Conservation (phyloP, 176 grass and related monocot genomes). For the Raddia distichophylla region DNA sequence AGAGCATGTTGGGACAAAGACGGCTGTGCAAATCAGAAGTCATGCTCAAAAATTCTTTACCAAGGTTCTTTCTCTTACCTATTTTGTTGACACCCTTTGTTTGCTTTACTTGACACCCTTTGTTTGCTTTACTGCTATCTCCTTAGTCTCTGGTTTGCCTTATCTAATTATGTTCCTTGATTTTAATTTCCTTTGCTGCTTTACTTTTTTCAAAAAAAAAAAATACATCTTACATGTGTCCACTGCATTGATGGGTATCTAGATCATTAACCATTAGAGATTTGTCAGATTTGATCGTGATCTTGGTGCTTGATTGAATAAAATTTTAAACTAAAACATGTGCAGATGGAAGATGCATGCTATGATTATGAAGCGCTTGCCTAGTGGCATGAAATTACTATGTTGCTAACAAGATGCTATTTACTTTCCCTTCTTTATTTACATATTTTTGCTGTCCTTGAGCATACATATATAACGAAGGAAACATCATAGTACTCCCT, state of each 20-base stretch:
- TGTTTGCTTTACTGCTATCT: slow-evolving; percentile 26
- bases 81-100: slow-evolving; percentile 30
- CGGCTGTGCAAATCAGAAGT: slow-evolving; percentile 96
- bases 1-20: slow-evolving; percentile 99
- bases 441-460: slow-evolving; percentile 6
- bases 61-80: slow-evolving; percentile 74
- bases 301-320: neutral
- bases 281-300: slow-evolving; percentile 10
- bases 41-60: slow-evolving; percentile 99
- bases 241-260: neutral
- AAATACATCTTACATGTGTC: slow-evolving; percentile 8
- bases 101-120: slow-evolving; percentile 26
- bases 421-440: neutral
- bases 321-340: slow-evolving; percentile 29
- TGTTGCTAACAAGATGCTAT: slow-evolving; percentile 15
- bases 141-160: slow-evolving; percentile 35
- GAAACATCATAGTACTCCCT: neutral
- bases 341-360: slow-evolving; percentile 23
- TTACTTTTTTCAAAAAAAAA: neutral
- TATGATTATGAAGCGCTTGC: neutral
- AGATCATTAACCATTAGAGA: slow-evolving; percentile 25
- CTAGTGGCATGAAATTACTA: neutral
- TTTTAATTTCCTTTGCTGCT: slow-evolving; percentile 22
- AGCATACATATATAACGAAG: slow-evolving; percentile 20
- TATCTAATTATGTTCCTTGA: neutral